Percentiles rank a stretch among this genome's conserved stretches.
Conservation (phyloP, 2,329 filamentous ascomycete genomes). For the Trichoderma koningiopsis region DNA sequence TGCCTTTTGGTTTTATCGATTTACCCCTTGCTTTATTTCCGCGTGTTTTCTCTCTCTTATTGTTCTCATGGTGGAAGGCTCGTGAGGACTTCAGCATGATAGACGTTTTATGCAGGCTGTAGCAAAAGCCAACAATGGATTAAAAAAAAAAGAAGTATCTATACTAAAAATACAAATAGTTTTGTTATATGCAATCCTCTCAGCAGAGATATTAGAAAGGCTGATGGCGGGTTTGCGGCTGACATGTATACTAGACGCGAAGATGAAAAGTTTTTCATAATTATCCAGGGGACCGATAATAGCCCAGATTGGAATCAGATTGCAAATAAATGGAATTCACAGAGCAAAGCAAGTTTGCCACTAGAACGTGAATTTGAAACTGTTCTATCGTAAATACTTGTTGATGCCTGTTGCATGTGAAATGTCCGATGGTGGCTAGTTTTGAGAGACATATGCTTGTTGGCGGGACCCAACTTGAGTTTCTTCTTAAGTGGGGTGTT, state of each 20-base stretch:
- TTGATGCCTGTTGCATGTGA: neutral
- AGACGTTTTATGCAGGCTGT: slow-evolving; percentile 30
- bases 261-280: slow-evolving; percentile 19
- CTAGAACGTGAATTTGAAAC: slow-evolving; percentile 7
- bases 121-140: slow-evolving; percentile 23
- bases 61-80: slow-evolving; percentile 20
- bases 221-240: slow-evolving; percentile 21
- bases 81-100: slow-evolving; percentile 32
- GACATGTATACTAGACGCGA: slow-evolving; percentile 30
- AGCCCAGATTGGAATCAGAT: slow-evolving; percentile 27
- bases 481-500: neutral
- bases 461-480: neutral
- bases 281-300: slow-evolving; percentile 21
- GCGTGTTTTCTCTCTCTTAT: slow-evolving; percentile 30
- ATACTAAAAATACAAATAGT: slow-evolving; percentile 13
- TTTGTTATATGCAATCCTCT: slow-evolving; percentile 7
- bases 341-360: slow-evolving; percentile 9
- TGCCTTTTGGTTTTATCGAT: slow-evolving; percentile 32
- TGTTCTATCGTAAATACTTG: slow-evolving; percentile 14
- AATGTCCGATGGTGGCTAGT: neutral
- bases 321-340: slow-evolving; percentile 6
- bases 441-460: neutral
- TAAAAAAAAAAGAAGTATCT: slow-evolving; percentile 14
- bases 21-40: slow-evolving; percentile 29
- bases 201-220: slow-evolving; percentile 4